Evolutionary conservation across 768 basidiomycete species (phyloP), one percentile per base, ranked within the genome.

Genomic region (Lanmaoa rubissima): DNA sequence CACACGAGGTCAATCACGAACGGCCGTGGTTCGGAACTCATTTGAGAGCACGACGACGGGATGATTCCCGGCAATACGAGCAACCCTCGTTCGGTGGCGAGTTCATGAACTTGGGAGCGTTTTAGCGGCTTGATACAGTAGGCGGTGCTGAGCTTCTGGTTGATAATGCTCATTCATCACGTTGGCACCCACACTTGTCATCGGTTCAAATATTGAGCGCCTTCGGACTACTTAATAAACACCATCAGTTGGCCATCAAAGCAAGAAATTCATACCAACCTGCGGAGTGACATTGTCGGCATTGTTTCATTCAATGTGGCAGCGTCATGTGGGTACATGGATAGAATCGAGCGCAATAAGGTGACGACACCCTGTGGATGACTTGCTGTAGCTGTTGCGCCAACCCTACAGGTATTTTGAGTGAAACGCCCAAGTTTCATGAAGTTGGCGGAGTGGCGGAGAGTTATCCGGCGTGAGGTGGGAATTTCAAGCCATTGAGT

Each of bases 381-480:
- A 40, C 19, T 51, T 63, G 55, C 44, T 53, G 52, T 53, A 40
- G 44, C 5, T 31, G 28, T 34, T 24, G 47, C 49, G 17, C n/a
- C 19, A 40, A 31, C 46, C 32, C 36, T 9, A 36, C 35, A 45
- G 8, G 21, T 24, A 11, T 19, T 34, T 50, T 38, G 48, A 42
- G 44, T n/a, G 45, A 24, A 36, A 9, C 26, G 38, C 32, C 40
- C 19, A n/a, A 16, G 21, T 34, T 35, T 47, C 46, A 26, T 24
- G 21, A 24, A 24, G 35, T 48, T 3, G 28, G 4, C 32, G 32
- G 32, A 32, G 11, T 48, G 48, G 21, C 21, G 17, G 28, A 21
- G 28, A 10, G 45, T 48, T n/a, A 21, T 8, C 28, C 21, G 11
- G n/a, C 16, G 14, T 1, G 14, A 26, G 32, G 52, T 61, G 60